Conservation (phyloP, 257 asterid genomes). For the Eucommia ulmoides region DNA sequence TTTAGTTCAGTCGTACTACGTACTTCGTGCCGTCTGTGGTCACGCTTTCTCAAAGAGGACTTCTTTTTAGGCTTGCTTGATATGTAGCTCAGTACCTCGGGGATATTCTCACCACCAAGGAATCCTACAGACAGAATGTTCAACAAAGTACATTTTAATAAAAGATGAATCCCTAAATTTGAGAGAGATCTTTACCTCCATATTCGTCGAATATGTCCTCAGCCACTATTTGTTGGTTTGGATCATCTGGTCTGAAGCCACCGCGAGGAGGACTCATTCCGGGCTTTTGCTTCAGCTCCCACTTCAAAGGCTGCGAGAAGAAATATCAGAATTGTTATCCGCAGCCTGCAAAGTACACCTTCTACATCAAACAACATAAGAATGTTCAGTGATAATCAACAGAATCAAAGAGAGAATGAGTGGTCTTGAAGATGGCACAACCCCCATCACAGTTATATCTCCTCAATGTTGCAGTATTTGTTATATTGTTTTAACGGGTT, state of each 20-base stretch:
- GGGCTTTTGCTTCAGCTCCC: constrained; percentile 93
- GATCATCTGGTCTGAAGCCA: constrained; percentile 70
- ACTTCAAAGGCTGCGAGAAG: constrained; percentile 40
- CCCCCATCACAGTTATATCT: too few relatives aligned
- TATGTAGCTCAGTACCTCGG: constrained; percentile 55
- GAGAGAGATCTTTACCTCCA: constrained; percentile 48
- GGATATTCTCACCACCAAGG: constrained; percentile 52
- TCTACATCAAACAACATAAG: not conserved
- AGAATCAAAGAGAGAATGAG: not conserved
- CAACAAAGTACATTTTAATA: not conserved
- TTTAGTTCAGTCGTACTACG: constrained; percentile 15
- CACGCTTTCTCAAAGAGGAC: constrained; percentile 36
- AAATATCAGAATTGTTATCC: constrained; percentile 2
- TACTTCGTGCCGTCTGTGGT: constrained; percentile 33
- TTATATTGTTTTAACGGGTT: not conserved
- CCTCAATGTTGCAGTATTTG: too few relatives aligned
- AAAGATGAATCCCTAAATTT: not conserved
- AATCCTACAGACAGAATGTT: constrained; percentile 45
- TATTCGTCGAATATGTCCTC: constrained; percentile 96
- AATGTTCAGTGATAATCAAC: not conserved
- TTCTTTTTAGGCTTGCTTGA: constrained; percentile 36
- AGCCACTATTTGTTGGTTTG: constrained; percentile 97
- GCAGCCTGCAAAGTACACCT: not conserved
- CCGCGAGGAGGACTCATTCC: constrained; percentile 97
- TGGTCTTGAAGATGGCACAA: not conserved